A percentile compares a stretch with the other conserved stretches of the same genome.
Conservation (phyloP, 495 filamentous ascomycete genomes). For the Penicillium ochrochloron region DNA sequence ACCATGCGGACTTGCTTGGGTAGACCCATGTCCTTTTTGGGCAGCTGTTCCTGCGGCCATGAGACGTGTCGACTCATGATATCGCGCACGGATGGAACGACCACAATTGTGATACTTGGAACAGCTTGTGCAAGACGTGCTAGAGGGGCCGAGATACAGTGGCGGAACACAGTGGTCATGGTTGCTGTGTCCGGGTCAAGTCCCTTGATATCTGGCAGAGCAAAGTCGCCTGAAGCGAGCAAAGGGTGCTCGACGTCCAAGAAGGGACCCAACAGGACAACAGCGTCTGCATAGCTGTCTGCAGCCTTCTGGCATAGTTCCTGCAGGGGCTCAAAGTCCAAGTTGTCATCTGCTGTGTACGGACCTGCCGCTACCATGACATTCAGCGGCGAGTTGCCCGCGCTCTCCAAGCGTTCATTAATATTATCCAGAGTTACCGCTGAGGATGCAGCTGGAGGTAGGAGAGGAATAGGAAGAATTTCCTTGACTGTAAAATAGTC, state of each 20-base stretch:
- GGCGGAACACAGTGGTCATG: conserved; percentile 80
- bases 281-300: conserved; percentile 73
- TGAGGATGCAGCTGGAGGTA: conserved; percentile 69
- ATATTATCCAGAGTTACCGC: conserved; percentile 62
- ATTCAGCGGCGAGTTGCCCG: conserved; percentile 67
- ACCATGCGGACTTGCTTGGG: conserved; percentile 76
- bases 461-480: conserved; percentile 71
- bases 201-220: conserved; percentile 74
- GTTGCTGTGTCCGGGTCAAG: conserved; percentile 77
- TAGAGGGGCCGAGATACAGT: conserved; percentile 71
- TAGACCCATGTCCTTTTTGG: conserved; percentile 70
- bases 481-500: conserved; percentile 81
- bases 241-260: conserved; percentile 89
- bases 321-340: conserved; percentile 84
- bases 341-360: conserved; percentile 88
- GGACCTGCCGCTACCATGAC: conserved; percentile 82
- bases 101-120: conserved; percentile 76
- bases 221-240: conserved; percentile 87
- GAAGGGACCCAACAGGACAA: conserved; percentile 86
- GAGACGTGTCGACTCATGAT: conserved; percentile 79
- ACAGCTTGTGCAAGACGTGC: conserved; percentile 66
- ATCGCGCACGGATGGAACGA: conserved; percentile 88
- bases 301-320: conserved; percentile 78
- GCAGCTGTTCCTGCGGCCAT: conserved; percentile 87
- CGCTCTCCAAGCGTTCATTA: conserved; percentile 64